A percentile compares a stretch with the other conserved stretches of the same genome.
These are phyloP conservation scores for Neofusicoccum umdonicola DNA, from an alignment of 2,329 filamentous ascomycete species.

Conservation along the genomic window DNA sequence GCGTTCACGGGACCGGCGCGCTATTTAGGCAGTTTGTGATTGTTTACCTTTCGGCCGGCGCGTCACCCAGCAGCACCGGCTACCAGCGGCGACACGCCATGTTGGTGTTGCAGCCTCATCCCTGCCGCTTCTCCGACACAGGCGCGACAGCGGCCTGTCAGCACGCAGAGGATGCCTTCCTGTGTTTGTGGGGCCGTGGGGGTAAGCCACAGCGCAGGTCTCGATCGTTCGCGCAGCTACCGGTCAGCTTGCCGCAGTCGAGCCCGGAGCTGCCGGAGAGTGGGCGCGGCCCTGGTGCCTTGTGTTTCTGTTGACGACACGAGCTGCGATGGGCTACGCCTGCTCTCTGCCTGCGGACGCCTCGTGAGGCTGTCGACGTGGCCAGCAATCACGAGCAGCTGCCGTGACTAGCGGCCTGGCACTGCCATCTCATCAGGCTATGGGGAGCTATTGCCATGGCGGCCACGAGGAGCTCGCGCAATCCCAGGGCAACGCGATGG, in stretches of 20 bases:
- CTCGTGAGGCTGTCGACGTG: conserved; percentile 3
- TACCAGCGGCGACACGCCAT: background rate
- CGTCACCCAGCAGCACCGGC: conserved; percentile 11
- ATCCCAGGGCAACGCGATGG: background rate
- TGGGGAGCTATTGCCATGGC: background rate
- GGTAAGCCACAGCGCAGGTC: conserved; percentile 8
- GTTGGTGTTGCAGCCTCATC: conserved; percentile 10
- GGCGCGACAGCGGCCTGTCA: conserved; percentile 29
- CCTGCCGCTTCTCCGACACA: conserved; percentile 18
- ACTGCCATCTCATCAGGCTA: background rate
- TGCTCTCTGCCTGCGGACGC: background rate
- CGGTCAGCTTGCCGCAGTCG: conserved; percentile 27
- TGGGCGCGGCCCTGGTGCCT: conserved; percentile 22
- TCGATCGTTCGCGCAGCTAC: conserved; percentile 10
- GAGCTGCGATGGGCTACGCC: background rate
- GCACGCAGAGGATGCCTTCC: conserved; percentile 28
- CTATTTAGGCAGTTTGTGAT: conserved; percentile 16
- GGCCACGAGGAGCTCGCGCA: conserved; percentile 6
- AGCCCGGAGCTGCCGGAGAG: conserved; percentile 8
- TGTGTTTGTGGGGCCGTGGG: conserved; percentile 26
- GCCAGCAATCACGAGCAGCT: background rate
- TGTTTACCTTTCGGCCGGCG: conserved; percentile 18
- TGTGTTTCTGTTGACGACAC: conserved; percentile 21
- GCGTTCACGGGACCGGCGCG: conserved; percentile 12
- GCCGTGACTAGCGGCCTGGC: background rate